Conservation (phyloP, 1,139 yeast genomes). For the Spencermartinsiella ligniputridi region DNA sequence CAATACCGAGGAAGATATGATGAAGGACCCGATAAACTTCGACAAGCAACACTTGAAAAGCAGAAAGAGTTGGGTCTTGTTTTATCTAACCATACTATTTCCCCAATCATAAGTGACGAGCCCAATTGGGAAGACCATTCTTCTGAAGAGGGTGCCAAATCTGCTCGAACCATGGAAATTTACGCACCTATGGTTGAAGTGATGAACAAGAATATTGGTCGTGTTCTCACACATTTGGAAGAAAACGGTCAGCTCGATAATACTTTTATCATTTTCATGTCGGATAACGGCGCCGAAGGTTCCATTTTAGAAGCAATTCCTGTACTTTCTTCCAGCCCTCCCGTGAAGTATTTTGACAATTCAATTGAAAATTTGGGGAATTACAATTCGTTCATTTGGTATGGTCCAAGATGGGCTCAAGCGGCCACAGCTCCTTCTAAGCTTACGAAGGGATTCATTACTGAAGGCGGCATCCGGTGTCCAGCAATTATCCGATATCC, state of each 20-base stretch:
- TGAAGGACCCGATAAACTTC: conserved; percentile 44
- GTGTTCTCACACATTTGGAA: conserved; percentile 41
- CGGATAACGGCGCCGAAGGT: conserved; percentile 61
- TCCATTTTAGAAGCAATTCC: conserved; percentile 54
- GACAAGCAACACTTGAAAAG: conserved; percentile 38
- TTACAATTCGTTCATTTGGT: conserved; percentile 46
- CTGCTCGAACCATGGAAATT: conserved; percentile 46
- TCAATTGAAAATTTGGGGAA: conserved; percentile 46
- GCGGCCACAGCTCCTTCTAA: conserved; percentile 58
- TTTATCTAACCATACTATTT: conserved; percentile 42
- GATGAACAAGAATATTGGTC: conserved; percentile 47
- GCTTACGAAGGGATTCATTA: conserved; percentile 49
- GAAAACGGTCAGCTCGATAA: conserved; percentile 44
- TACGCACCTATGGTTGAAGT: conserved; percentile 60
- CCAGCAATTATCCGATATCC: conserved; percentile 39
- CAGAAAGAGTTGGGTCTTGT: conserved; percentile 46
- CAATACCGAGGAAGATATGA: conserved; percentile 48
- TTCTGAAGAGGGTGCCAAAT: conserved; percentile 36
- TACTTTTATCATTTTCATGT: conserved; percentile 52
- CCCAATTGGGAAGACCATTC: conserved; percentile 43
- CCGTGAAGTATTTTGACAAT: conserved; percentile 42
- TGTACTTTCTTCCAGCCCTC: conserved; percentile 30
- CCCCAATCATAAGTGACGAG: conserved; percentile 41
- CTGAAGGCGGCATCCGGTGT: conserved; percentile 55
- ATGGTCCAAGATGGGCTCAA: conserved; percentile 59